phyloP scores from a whole-genome alignment of 2,329 filamentous ascomycete genomes.

The Juglanconis oblonga region DNA sequence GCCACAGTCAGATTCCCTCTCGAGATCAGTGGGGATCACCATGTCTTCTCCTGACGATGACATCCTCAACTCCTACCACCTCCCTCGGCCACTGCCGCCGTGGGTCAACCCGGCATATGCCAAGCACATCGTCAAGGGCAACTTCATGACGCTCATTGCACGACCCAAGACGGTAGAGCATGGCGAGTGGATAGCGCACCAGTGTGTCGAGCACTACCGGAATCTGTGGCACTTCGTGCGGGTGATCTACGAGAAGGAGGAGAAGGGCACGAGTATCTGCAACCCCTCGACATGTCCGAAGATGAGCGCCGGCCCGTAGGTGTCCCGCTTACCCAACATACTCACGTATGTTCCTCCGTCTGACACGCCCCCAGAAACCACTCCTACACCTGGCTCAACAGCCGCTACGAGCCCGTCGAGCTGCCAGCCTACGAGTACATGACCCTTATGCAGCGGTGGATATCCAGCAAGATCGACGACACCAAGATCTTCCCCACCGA shows the following conservation, averaged over 20 bases:
- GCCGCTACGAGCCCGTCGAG: constrained; percentile 71
- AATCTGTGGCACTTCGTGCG: constrained; percentile 77
- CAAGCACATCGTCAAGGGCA: constrained; percentile 81
- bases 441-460: constrained; percentile 82
- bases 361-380: constrained; percentile 53
- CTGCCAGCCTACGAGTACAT: constrained; percentile 81
- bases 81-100: constrained; percentile 46
- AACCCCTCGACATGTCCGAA: constrained; percentile 74
- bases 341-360: neutral
- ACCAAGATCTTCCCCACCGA: constrained; percentile 76
- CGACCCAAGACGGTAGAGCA: constrained; percentile 80
- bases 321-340: constrained; percentile 20
- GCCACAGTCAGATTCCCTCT: neutral
- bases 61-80: constrained; percentile 26
- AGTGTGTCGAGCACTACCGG: constrained; percentile 82
- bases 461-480: constrained; percentile 78
- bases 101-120: constrained; percentile 67
- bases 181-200: constrained; percentile 85
- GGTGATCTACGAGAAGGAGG: constrained; percentile 74
- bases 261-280: constrained; percentile 68
- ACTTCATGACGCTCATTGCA: constrained; percentile 84
- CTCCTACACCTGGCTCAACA: constrained; percentile 83
- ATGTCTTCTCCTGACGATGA: constrained; percentile 31
- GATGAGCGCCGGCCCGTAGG: constrained; percentile 82
- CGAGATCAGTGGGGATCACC: constrained; percentile 18